Evolutionary conservation across 2,329 filamentous ascomycete species (phyloP).

Genomic region (Phaeosphaeria sp.): DNA sequence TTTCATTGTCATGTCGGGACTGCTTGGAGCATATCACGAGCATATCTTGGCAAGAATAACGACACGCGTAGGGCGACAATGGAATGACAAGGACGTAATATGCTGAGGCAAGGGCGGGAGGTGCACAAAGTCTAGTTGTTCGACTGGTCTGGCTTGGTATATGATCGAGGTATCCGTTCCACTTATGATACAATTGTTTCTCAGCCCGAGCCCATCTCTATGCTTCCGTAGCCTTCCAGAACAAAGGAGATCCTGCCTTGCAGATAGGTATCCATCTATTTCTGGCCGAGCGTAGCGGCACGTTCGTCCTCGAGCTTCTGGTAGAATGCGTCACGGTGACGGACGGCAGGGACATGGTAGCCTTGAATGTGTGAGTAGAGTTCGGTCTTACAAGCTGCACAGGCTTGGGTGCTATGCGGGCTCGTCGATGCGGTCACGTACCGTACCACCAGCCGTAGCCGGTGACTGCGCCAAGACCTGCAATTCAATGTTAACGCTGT

Average conservation of each 20-base stretch:
- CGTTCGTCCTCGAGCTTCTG: constrained; percentile 68
- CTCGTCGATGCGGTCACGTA: constrained; percentile 45
- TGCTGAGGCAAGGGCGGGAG: too few relatives aligned
- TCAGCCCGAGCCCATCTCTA: constrained; percentile 33
- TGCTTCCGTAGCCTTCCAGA: constrained; percentile 22
- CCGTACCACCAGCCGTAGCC: constrained; percentile 74
- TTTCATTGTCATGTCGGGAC: too few relatives aligned
- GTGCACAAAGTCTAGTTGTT: background rate
- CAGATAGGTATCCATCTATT: constrained; percentile 24
- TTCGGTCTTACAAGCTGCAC: background rate
- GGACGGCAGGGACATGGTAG: constrained; percentile 69
- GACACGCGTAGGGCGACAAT: too few relatives aligned
- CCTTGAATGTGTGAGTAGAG: constrained; percentile 49
- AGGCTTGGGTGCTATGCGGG: background rate
- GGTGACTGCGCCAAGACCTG: constrained; percentile 67
- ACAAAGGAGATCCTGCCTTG: constrained; percentile 37
- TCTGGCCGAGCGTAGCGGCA: constrained; percentile 54
- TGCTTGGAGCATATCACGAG: too few relatives aligned
- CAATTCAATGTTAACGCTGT: constrained; percentile 29
- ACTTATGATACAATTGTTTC: constrained; percentile 41
- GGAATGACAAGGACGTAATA: too few relatives aligned
- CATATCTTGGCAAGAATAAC: too few relatives aligned
- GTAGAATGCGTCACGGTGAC: constrained; percentile 69
- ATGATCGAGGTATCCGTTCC: constrained; percentile 30
- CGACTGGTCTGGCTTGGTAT: constrained; percentile 29